phyloP scores from a whole-genome alignment of 176 grass and related monocot species.

The Oryza brachyantha region DNA sequence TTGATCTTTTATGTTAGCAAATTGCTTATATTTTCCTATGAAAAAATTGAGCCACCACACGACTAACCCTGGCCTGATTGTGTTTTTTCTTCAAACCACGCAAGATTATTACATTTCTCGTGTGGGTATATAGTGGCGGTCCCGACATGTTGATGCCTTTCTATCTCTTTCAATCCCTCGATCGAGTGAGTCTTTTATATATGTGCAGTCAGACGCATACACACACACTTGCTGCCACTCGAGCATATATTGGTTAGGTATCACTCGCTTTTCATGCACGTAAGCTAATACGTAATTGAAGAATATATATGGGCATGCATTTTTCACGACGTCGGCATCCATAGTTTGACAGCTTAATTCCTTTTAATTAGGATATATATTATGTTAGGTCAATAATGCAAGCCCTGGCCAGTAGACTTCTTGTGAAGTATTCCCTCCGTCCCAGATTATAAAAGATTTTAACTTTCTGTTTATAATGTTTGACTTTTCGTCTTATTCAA shows the following conservation, averaged over 20 bases:
- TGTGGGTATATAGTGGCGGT: background rate
- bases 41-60: no score
- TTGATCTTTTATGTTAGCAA: no score
- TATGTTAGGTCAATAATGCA: conserved; percentile 42
- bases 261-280: conserved; percentile 25
- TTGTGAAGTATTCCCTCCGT: no score
- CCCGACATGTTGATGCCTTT: background rate
- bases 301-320: no score
- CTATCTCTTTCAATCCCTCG: background rate
- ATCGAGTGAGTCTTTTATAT: background rate
- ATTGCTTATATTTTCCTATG: no score
- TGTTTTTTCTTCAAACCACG: background rate
- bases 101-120: background rate
- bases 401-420: background rate
- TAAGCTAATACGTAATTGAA: conserved; percentile 19
- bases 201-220: background rate
- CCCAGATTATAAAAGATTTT: no score
- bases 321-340: background rate
- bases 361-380: conserved; percentile 33
- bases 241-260: conserved; percentile 32
- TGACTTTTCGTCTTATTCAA: no score
- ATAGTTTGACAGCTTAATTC: background rate
- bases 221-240: background rate
- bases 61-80: no score
- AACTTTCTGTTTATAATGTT: no score